These are phyloP conservation scores for Salvia sclarea DNA, from an alignment of 305 asterid genomes.

Conservation along the genomic window DNA sequence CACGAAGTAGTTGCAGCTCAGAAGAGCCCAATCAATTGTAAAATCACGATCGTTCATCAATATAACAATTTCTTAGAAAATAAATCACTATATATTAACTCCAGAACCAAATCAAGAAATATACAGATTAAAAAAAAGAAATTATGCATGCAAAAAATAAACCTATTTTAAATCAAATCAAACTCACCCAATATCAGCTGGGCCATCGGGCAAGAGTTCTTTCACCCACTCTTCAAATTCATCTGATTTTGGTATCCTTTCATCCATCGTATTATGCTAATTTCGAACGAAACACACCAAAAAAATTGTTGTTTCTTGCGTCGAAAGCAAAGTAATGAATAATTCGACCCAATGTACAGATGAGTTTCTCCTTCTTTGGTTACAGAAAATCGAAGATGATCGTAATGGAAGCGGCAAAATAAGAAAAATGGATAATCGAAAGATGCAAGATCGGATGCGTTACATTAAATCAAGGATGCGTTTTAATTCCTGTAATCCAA, in stretches of 20 bases:
- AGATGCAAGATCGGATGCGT: constrained; percentile 12
- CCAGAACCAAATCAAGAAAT: constrained; percentile 3
- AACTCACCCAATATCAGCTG: constrained; percentile 36
- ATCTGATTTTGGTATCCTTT: constrained; percentile 21
- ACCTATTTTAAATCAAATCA: background rate
- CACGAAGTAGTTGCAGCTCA: background rate
- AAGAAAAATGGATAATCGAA: background rate
- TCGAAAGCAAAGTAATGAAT: background rate
- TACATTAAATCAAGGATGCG: background rate
- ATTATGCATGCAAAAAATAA: constrained; percentile 29
- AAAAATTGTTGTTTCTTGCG: background rate
- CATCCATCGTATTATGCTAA: constrained; percentile 30
- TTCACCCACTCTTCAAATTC: constrained; percentile 37
- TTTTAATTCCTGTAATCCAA: background rate
- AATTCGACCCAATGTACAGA: background rate
- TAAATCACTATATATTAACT: background rate
- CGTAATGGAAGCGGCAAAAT: background rate
- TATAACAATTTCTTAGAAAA: background rate
- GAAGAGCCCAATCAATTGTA: background rate
- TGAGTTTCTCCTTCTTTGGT: background rate
- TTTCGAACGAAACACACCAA: background rate
- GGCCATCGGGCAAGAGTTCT: constrained; percentile 35
- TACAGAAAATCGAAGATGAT: background rate
- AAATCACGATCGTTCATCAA: background rate
- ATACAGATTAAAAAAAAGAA: background rate